Evolutionary conservation across 192 early-diverging fungal species (phyloP).

Genomic region (Coemansia sp.): DNA sequence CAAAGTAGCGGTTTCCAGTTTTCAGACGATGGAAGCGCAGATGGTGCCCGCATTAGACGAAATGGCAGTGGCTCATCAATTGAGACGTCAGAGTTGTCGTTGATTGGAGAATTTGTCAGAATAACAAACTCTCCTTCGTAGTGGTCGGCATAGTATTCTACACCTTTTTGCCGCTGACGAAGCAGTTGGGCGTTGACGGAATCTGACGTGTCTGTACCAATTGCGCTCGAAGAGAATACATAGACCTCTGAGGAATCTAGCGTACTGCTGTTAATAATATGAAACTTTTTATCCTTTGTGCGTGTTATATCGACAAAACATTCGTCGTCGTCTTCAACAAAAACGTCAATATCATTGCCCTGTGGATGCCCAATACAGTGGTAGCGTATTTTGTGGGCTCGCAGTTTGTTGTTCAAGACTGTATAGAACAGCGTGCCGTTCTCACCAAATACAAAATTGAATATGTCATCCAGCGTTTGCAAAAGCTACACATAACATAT

Average conservation of each 20-base stretch:
- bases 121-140: conserved; percentile 57
- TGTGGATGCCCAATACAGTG: conserved; percentile 27
- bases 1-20: conserved; percentile 64
- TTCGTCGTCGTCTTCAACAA: conserved; percentile 62
- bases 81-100: conserved; percentile 16
- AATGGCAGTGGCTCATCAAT: conserved; percentile 57
- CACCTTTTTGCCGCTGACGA: conserved; percentile 56
- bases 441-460: conserved; percentile 70
- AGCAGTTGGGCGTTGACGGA: conserved; percentile 43
- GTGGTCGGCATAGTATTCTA: conserved; percentile 79
- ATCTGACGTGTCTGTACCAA: neutral
- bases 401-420: conserved; percentile 65
- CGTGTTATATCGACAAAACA: conserved; percentile 75
- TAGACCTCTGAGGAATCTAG: conserved; percentile 69
- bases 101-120: conserved; percentile 42
- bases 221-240: conserved; percentile 45
- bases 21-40: conserved; percentile 28
- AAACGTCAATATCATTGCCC: conserved; percentile 46
- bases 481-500: conserved; percentile 22
- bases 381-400: conserved; percentile 58
- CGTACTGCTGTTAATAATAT: conserved; percentile 69
- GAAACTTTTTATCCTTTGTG: conserved; percentile 69
- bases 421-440: conserved; percentile 65
- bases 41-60: conserved; percentile 58
- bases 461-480: conserved; percentile 48